Percentiles rank a stretch among this genome's conserved stretches.
phyloP scores from a whole-genome alignment of 225 moss, liverwort and hornwort genomes.

The Polytrichum formosum region DNA sequence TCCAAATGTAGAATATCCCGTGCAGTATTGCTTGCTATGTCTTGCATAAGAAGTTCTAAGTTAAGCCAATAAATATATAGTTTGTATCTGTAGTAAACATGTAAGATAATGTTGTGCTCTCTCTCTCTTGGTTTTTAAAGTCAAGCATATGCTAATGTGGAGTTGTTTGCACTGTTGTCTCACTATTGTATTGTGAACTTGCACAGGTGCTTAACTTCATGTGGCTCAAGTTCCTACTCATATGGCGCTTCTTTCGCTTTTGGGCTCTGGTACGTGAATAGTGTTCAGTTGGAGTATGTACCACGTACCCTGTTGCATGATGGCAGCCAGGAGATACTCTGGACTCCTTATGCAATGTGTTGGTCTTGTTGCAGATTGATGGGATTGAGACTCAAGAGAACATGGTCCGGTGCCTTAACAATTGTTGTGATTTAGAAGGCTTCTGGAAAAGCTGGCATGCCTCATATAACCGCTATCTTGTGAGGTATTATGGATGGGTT shows the following conservation, averaged over 20 bases:
- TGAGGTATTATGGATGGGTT: slow-evolving; percentile 48
- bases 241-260: slow-evolving; percentile 99
- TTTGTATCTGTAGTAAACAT: no score
- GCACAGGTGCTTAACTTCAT: slow-evolving; percentile 92
- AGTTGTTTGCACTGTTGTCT: not conserved
- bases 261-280: slow-evolving; percentile 72
- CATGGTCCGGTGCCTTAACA: slow-evolving; percentile 93
- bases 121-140: not conserved
- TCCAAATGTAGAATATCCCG: no score
- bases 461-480: slow-evolving; percentile 90
- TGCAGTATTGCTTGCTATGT: no score
- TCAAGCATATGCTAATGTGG: no score
- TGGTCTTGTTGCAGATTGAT: slow-evolving; percentile 54
- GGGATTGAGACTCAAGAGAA: slow-evolving; percentile 96
- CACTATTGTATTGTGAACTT: slow-evolving; percentile 9
- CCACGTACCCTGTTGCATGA: not conserved
- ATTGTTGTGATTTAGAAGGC: slow-evolving; percentile 92
- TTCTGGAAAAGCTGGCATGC: slow-evolving; percentile 99
- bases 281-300: not conserved
- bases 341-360: not conserved
- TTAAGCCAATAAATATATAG: no score
- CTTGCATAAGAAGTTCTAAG: no score
- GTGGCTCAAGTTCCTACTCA: slow-evolving; percentile 98
- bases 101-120: not conserved
- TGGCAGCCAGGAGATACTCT: slow-evolving; percentile 2